phyloP scores from a whole-genome alignment of 2,329 filamentous ascomycete genomes.

The Verticillium dahliae region DNA sequence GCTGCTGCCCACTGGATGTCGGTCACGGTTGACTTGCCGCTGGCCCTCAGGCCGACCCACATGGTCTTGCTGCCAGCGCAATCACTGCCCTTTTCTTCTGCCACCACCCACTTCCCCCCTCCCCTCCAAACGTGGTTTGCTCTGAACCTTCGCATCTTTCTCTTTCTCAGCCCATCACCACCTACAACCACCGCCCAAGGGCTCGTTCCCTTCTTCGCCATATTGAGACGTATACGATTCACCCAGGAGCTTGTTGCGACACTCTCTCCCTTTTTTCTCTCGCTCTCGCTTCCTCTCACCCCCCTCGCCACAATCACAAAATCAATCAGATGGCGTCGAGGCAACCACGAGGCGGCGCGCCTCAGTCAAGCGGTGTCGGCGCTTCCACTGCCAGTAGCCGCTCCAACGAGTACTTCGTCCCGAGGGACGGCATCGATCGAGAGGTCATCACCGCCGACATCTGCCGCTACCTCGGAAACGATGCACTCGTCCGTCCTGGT shows the following conservation, averaged over 20 bases:
- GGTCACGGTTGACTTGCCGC: slow-evolving; percentile 5
- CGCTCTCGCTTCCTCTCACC: slow-evolving; percentile 7
- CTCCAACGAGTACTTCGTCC: slow-evolving; percentile 75
- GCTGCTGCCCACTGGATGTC: slow-evolving; percentile 3
- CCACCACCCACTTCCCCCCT: slow-evolving; percentile 16
- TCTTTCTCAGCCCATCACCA: slow-evolving; percentile 10
- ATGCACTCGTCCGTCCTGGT: slow-evolving; percentile 71
- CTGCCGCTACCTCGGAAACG: slow-evolving; percentile 76
- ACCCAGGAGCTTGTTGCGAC: not conserved
- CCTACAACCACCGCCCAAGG: not conserved
- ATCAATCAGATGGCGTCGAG: slow-evolving; percentile 29
- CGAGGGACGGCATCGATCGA: slow-evolving; percentile 72
- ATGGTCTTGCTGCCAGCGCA: not conserved
- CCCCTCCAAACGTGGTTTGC: slow-evolving; percentile 17
- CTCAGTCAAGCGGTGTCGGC: slow-evolving; percentile 19
- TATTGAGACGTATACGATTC: slow-evolving; percentile 2
- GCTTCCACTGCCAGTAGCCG: slow-evolving; percentile 35
- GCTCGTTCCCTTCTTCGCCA: slow-evolving; percentile 6
- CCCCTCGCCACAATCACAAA: slow-evolving; percentile 14
- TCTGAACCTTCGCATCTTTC: slow-evolving; percentile 15
- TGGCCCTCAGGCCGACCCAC: slow-evolving; percentile 3
- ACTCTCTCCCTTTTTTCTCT: slow-evolving; percentile 9
- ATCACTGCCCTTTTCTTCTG: slow-evolving; percentile 18
- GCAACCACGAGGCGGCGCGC: slow-evolving; percentile 30
- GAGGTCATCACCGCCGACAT: slow-evolving; percentile 82